A percentile compares a stretch with the other conserved stretches of the same genome.
These are phyloP conservation scores for Biscogniauxia sp. DNA, from an alignment of 2,329 filamentous ascomycete genomes.

Conservation along the genomic window DNA sequence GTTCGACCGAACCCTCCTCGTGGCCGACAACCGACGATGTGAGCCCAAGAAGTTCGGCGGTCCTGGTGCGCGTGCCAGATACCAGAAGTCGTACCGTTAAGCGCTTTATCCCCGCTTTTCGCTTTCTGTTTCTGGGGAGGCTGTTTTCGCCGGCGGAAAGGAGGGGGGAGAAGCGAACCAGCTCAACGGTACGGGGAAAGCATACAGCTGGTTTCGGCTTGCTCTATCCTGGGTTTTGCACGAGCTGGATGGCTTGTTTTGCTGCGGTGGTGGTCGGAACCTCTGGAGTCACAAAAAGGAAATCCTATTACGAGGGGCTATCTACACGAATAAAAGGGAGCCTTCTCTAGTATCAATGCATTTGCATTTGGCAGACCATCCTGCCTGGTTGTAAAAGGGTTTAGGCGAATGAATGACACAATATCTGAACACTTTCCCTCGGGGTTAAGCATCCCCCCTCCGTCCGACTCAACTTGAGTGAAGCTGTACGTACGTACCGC, in stretches of 20 bases:
- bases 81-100: constrained; percentile 99
- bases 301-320: constrained; percentile 30
- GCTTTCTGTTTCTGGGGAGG: constrained; percentile 19
- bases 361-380: constrained; percentile 46
- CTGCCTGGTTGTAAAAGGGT: constrained; percentile 50
- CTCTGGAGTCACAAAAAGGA: constrained; percentile 35
- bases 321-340: constrained; percentile 23
- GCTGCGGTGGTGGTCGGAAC: constrained; percentile 33
- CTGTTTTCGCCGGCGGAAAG: constrained; percentile 16
- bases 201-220: constrained; percentile 18
- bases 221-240: constrained; percentile 20
- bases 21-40: constrained; percentile 97
- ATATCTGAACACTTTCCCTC: constrained; percentile 28
- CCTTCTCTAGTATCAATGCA: constrained; percentile 43
- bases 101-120: constrained; percentile 1
- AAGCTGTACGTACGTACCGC: neutral
- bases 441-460: neutral
- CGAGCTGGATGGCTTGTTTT: constrained; percentile 22
- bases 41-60: constrained; percentile 98
- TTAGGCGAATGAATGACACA: constrained; percentile 51
- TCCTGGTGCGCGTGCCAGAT: constrained; percentile 91
- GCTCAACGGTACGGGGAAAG: constrained; percentile 34
- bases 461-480: neutral
- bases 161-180: constrained; percentile 25
- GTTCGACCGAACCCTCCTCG: constrained; percentile 95